phyloP scores from a whole-genome alignment of 2,329 filamentous ascomycete species.

The Botrytis paeoniae region DNA sequence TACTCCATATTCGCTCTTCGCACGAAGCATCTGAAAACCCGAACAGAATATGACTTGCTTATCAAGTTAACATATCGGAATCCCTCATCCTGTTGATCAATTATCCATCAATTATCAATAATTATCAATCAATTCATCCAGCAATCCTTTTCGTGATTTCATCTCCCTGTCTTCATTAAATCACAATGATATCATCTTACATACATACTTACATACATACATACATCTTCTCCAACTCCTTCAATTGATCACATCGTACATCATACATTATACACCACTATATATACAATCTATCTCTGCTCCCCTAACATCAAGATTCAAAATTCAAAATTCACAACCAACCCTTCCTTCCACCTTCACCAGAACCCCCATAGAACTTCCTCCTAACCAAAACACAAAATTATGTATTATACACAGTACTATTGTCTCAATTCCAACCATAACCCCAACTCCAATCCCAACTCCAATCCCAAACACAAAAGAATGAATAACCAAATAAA shows the following conservation, averaged over 20 bases:
- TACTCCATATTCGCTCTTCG: not conserved
- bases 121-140: not conserved
- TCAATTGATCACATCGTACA: not conserved
- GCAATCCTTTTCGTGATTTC: not conserved
- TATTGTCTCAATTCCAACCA: not conserved
- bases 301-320: not conserved
- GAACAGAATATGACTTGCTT: not conserved
- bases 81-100: not conserved
- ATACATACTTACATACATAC: not conserved
- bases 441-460: not conserved
- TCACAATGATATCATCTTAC: conserved; percentile 1
- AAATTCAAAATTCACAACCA: not conserved
- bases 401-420: too few relatives aligned
- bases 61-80: not conserved
- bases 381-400: not conserved
- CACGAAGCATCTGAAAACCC: not conserved
- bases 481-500: not conserved
- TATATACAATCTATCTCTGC: not conserved
- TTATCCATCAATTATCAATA: not conserved
- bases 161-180: not conserved
- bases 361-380: not conserved
- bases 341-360: not conserved
- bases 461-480: not conserved
- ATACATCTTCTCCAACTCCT: not conserved
- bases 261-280: too few relatives aligned